phyloP scores from a whole-genome alignment of 1,139 yeast species.

The Hemisphaericaspora lyxosophila region DNA sequence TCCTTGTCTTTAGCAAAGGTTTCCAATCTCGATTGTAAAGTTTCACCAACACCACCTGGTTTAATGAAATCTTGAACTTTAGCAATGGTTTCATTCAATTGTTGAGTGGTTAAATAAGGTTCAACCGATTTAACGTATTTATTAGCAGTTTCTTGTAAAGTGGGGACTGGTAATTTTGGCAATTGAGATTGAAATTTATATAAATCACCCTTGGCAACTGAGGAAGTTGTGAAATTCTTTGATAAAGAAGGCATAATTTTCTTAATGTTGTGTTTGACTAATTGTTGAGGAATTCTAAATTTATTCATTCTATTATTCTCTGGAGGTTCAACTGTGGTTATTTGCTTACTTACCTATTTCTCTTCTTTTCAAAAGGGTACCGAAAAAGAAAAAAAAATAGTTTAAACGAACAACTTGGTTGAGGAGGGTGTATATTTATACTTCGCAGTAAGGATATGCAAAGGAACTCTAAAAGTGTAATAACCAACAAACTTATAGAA shows the following conservation, averaged over 20 bases:
- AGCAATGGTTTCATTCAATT: conserved; percentile 54
- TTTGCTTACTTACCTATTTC: too few species aligned
- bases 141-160: conserved; percentile 66
- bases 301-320: conserved; percentile 12
- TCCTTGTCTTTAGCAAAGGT: conserved; percentile 61
- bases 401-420: too few species aligned
- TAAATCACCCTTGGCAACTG: conserved; percentile 58
- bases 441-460: background rate
- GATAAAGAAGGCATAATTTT: conserved; percentile 15
- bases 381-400: too few species aligned
- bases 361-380: too few species aligned
- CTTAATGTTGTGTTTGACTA: conserved; percentile 7
- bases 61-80: conserved; percentile 66
- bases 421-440: too few species aligned
- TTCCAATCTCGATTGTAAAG: conserved; percentile 64
- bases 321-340: too few species aligned
- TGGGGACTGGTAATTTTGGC: conserved; percentile 88
- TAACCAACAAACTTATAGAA: background rate
- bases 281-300: conserved; percentile 10
- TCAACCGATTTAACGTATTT: conserved; percentile 71
- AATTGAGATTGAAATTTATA: conserved; percentile 71
- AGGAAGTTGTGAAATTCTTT: conserved; percentile 31
- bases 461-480: background rate
- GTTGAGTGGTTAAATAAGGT: conserved; percentile 59
- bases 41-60: conserved; percentile 56